These are phyloP conservation scores for Gaeumannomyces sp. DNA, from an alignment of 2,329 filamentous ascomycete genomes.

Conservation along the genomic window DNA sequence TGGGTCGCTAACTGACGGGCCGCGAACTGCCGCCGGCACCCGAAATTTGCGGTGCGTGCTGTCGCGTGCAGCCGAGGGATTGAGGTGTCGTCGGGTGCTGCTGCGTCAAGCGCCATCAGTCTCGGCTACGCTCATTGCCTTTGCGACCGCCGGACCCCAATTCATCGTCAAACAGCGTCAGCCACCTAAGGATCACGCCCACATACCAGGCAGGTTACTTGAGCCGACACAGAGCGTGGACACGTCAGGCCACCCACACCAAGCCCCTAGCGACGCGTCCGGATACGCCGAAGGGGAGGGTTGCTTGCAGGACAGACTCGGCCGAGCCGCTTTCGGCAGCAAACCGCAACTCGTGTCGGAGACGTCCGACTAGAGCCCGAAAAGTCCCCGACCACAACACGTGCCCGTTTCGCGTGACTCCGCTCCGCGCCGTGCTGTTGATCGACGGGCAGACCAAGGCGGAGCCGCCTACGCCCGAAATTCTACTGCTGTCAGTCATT, in stretches of 20 bases:
- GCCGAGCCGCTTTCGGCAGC: no score
- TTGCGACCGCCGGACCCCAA: neutral
- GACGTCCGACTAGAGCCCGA: neutral
- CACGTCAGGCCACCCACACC: neutral
- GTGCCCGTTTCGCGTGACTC: neutral
- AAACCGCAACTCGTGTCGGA: neutral
- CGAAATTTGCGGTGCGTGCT: neutral
- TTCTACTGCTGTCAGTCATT: no score
- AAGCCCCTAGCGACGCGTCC: neutral
- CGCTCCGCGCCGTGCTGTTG: neutral
- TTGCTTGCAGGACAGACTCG: neutral
- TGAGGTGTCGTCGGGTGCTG: no score
- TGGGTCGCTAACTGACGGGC: neutral
- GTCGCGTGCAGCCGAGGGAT: neutral
- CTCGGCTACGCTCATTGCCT: neutral
- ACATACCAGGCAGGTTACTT: neutral
- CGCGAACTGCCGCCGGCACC: no score
- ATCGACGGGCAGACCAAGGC: no score
- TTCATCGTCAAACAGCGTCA: neutral
- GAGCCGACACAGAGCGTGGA: neutral
- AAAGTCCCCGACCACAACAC: neutral
- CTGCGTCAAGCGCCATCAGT: no score
- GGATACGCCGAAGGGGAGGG: neutral
- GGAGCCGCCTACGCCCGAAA: no score
- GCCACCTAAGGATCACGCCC: neutral